phyloP scores from a whole-genome alignment of 1,284 basidiomycete species.

The Bondarzewia mesenterica region DNA sequence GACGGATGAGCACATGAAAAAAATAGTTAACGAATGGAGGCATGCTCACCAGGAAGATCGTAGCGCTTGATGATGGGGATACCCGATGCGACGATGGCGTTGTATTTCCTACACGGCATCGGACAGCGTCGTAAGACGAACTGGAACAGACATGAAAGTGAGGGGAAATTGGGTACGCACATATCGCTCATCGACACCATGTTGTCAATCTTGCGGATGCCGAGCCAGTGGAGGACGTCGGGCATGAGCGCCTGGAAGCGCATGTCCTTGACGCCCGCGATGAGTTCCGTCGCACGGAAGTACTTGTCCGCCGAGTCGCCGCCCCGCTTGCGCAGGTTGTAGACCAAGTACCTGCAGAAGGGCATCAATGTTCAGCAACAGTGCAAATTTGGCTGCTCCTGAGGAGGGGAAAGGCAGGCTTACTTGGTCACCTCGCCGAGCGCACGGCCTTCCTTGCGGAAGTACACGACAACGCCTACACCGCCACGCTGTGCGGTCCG shows the following conservation, averaged over 20 bases:
- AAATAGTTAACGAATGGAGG: not conserved
- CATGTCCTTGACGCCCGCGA: slow-evolving; percentile 95
- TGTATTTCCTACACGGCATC: slow-evolving; percentile 72
- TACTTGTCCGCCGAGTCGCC: slow-evolving; percentile 91
- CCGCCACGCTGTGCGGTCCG: slow-evolving; percentile 82
- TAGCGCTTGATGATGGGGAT: slow-evolving; percentile 81
- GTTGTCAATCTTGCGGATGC: slow-evolving; percentile 81
- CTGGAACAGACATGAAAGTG: not conserved
- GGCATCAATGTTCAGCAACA: not conserved
- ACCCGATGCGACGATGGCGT: slow-evolving; percentile 84
- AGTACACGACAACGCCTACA: slow-evolving; percentile 90
- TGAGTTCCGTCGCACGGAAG: slow-evolving; percentile 89
- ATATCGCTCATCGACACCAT: slow-evolving; percentile 93
- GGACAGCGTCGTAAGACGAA: not conserved
- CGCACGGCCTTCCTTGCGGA: slow-evolving; percentile 90
- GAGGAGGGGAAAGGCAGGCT: slow-evolving; percentile 2
- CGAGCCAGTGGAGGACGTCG: slow-evolving; percentile 92
- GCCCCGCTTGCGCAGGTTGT: slow-evolving; percentile 92
- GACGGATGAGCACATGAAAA: slow-evolving; percentile 2
- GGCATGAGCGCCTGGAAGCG: slow-evolving; percentile 96
- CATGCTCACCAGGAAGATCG: slow-evolving; percentile 64
- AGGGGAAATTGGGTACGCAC: slow-evolving; percentile 28
- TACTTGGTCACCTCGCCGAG: slow-evolving; percentile 90
- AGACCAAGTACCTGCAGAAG: slow-evolving; percentile 67
- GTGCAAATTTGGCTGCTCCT: too few species aligned